A percentile compares a stretch with the other conserved stretches of the same genome.
phyloP scores from a whole-genome alignment of 208 protist species.

The Wallacemonas sp. region DNA sequence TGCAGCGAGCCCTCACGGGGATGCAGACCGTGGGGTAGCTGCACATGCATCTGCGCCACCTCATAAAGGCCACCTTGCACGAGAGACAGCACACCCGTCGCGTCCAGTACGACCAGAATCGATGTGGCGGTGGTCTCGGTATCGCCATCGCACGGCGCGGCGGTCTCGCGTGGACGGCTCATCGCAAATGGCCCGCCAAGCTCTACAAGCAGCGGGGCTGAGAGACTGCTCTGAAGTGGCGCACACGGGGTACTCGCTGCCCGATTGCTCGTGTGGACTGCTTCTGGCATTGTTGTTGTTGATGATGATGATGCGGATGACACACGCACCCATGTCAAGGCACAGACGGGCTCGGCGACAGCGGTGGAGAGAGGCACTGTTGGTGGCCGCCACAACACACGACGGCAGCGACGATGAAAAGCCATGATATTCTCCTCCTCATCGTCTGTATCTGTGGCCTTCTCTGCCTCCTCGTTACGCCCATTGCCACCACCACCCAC shows the following conservation, averaged over 20 bases:
- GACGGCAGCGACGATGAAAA: background rate
- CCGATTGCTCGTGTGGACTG: too few species aligned
- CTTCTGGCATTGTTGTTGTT: too few species aligned
- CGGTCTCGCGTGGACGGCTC: background rate
- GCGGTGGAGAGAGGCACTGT: background rate
- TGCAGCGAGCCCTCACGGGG: conserved; percentile 11
- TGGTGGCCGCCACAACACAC: background rate
- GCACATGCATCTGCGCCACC: conserved; percentile 27
- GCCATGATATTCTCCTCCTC: background rate
- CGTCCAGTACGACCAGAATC: conserved; percentile 52
- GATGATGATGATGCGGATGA: too few species aligned
- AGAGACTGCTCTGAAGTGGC: conserved; percentile 23
- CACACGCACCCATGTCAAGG: conserved; percentile 6
- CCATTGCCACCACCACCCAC: too few species aligned
- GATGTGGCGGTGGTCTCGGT: conserved; percentile 2
- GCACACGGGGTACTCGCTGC: conserved; percentile 19
- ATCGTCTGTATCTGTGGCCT: background rate
- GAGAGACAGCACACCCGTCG: conserved; percentile 46
- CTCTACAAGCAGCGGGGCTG: conserved; percentile 32
- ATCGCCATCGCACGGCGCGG: background rate
- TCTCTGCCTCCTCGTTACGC: too few species aligned
- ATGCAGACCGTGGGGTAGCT: conserved; percentile 15
- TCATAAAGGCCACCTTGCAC: conserved; percentile 68
- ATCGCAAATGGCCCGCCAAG: conserved; percentile 18
- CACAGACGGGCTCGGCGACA: conserved; percentile 4